Evolutionary conservation across 2,329 filamentous ascomycete genomes (phyloP), one percentile per base, ranked within the genome.

Genomic region (Xylariaceae sp.): DNA sequence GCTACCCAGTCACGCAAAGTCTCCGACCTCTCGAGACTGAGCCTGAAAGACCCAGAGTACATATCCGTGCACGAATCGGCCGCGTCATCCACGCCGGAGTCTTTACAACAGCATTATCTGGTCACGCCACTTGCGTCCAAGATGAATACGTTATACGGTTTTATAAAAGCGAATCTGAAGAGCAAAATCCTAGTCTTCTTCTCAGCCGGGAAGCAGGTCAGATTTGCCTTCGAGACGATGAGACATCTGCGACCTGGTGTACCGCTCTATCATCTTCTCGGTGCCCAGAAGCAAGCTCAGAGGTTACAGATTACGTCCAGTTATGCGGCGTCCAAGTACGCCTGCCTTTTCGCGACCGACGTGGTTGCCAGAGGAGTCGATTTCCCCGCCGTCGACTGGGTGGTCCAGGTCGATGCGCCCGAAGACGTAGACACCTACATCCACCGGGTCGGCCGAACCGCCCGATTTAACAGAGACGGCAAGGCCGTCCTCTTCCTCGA

Each of bases 361-460:
- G 88, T 98, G 5, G 88, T 94, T 3, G 92, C 92, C 0, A 78
- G 92, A 61, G 92, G 92, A 48, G 76, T 98, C 9, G 92, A 98
- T 61, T 97, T 98, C 58, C 92, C 92, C 0, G 83, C 88, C 3
- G 92, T 98, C 0, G 92, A 98, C 61, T 98, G 92, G 85, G 92
- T 98, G 4, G 88, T 98, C n/a, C 92, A 98, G 59, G 75, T 87
- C n/a, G 92, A 98, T 61, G 94, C 87, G 50, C 92, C 92, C 0
- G 92, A 98, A 62, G 90, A 98, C 60, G 85, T 86, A 3, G 92
- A 97, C 56, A 98, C 92, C 0, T 98, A 98, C 56, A 97, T 98
- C 51, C 92, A 98, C 64, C 36, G 47, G 29, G 47, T 49, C 24
- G 44, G 47, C 12, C 46, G 46, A 24, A 49, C 46, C n/a, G 47